Evolutionary conservation across 1,139 yeast genomes (phyloP).

Genomic region (Pichia sp.): DNA sequence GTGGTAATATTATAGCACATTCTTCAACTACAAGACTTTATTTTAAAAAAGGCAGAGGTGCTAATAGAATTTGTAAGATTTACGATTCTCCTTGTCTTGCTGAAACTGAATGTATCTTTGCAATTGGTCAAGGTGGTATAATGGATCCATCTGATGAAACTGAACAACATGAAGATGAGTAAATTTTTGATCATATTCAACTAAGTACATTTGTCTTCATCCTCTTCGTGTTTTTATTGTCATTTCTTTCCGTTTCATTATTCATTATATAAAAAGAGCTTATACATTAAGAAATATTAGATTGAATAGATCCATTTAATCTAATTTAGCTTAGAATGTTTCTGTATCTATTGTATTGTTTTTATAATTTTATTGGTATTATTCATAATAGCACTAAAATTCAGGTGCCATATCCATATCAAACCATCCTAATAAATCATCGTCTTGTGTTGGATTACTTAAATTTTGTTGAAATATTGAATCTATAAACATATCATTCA

Average conservation of each 20-base stretch:
- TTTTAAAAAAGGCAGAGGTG: conserved; percentile 84
- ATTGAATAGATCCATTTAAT: too few species aligned
- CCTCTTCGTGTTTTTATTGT: neutral
- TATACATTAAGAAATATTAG: neutral
- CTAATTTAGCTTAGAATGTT: neutral
- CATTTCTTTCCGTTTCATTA: neutral
- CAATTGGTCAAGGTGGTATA: conserved; percentile 93
- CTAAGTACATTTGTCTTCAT: too few species aligned
- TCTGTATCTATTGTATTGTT: neutral
- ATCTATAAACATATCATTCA: conserved; percentile 37
- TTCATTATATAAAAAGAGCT: neutral
- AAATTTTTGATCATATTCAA: too few species aligned
- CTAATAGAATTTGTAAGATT: conserved; percentile 87
- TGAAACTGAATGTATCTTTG: conserved; percentile 91
- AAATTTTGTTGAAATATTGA: conserved; percentile 73
- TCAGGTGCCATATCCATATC: conserved; percentile 62
- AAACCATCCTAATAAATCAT: conserved; percentile 94
- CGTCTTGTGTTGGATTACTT: conserved; percentile 68
- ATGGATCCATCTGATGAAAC: conserved; percentile 70
- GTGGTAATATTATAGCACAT: conserved; percentile 97
- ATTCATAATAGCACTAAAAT: conserved; percentile 32
- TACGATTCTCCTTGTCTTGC: conserved; percentile 96
- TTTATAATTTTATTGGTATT: neutral
- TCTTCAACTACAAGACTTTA: conserved; percentile 89
- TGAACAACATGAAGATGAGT: conserved; percentile 57